Evolutionary conservation across 495 filamentous ascomycete species (phyloP).

Genomic region (Aspergillus sclerotiicarbonarius): DNA sequence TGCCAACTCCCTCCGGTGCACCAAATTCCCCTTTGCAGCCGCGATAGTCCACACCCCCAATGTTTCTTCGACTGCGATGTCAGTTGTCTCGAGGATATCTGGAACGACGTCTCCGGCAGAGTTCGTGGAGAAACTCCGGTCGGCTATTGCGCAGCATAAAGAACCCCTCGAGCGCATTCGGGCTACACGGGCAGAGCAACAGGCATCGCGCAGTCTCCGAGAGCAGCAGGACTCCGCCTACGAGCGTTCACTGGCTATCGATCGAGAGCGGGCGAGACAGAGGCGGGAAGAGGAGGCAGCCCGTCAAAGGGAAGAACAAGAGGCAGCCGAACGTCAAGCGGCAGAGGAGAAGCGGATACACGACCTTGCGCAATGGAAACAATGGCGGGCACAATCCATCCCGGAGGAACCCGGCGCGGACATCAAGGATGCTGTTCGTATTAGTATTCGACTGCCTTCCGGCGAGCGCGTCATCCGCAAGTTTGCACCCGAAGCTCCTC

Average conservation of each 20-base stretch:
- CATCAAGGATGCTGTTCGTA: slow-evolving; percentile 68
- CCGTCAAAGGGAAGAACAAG: slow-evolving; percentile 59
- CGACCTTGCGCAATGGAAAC: slow-evolving; percentile 69
- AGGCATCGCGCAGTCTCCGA: slow-evolving; percentile 71
- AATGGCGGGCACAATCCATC: slow-evolving; percentile 72
- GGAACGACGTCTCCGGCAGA: slow-evolving; percentile 64
- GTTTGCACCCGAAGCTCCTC: slow-evolving; percentile 59
- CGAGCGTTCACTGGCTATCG: slow-evolving; percentile 81
- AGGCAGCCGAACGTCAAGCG: slow-evolving; percentile 60
- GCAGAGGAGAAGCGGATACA: slow-evolving; percentile 56
- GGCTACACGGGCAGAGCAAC: slow-evolving; percentile 68
- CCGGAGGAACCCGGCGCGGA: slow-evolving; percentile 63
- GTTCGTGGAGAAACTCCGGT: slow-evolving; percentile 69
- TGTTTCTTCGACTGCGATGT: slow-evolving; percentile 81
- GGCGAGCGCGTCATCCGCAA: slow-evolving; percentile 72
- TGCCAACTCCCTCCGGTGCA: slow-evolving; percentile 73
- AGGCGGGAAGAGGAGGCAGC: slow-evolving; percentile 72
- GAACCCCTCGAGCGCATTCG: slow-evolving; percentile 67
- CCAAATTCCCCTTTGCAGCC: slow-evolving; percentile 86
- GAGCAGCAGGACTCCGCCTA: slow-evolving; percentile 89
- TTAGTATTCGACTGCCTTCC: slow-evolving; percentile 74
- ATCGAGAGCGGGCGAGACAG: slow-evolving; percentile 76
- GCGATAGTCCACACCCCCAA: slow-evolving; percentile 80
- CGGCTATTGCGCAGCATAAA: slow-evolving; percentile 65
- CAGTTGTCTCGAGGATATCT: slow-evolving; percentile 69